Percentiles rank a stretch among this genome's conserved stretches.
Evolutionary conservation across 169 alveolate genomes (phyloP).

Genomic region (Perkinsus olseni): DNA sequence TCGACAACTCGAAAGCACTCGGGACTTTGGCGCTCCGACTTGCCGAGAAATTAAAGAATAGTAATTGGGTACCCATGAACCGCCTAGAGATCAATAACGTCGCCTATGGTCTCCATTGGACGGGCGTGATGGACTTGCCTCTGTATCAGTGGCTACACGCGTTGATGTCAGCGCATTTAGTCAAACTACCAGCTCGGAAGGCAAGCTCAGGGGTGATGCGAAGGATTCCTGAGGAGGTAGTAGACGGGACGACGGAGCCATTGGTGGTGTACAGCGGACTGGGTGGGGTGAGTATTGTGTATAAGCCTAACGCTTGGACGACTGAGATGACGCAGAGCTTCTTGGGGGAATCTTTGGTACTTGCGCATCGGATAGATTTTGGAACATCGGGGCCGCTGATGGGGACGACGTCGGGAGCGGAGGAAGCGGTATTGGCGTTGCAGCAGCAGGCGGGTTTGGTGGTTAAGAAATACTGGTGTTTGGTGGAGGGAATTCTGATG

Average conservation of each 20-base stretch:
- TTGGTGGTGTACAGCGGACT: not conserved
- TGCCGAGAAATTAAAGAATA: not conserved
- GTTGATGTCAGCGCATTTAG: not conserved
- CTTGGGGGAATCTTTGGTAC: not conserved
- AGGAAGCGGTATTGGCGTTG: not conserved
- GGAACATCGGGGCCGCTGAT: not conserved
- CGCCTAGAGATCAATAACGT: not conserved
- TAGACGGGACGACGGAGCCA: not conserved
- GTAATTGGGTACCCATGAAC: not conserved
- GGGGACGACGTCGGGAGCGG: not conserved
- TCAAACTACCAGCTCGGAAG: not conserved
- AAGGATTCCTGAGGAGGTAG: not conserved
- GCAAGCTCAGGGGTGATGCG: not conserved
- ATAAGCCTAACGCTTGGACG: not conserved
- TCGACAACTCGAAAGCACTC: not conserved
- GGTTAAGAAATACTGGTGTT: not conserved
- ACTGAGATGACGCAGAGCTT: not conserved
- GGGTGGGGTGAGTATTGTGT: not conserved
- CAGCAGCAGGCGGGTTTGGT: not conserved
- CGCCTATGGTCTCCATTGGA: not conserved
- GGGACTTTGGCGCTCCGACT: not conserved
- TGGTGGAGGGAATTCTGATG: not conserved
- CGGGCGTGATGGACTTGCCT: not conserved
- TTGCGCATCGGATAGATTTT: not conserved
- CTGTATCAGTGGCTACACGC: not conserved